Conservation (phyloP, 768 basidiomycete genomes). For the Rhodotorula graminis region DNA sequence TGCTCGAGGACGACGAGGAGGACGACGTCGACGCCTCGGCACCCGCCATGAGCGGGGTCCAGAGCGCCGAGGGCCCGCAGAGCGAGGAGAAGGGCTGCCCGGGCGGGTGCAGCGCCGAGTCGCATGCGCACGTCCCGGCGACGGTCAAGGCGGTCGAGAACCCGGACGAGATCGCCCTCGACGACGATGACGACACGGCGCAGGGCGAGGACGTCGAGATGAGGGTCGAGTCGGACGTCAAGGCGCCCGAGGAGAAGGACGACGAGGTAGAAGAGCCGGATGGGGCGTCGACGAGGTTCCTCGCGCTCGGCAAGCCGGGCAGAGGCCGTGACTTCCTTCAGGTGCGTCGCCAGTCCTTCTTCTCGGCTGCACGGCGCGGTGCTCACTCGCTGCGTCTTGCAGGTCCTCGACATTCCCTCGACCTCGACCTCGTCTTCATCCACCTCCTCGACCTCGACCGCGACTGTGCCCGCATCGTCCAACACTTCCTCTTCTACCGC, state of each 20-base stretch:
- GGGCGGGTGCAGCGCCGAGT: constrained; percentile 51
- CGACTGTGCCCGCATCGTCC: background rate
- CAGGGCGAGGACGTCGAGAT: constrained; percentile 46
- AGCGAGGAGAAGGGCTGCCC: constrained; percentile 41
- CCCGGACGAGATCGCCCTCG: constrained; percentile 45
- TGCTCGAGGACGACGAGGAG: background rate
- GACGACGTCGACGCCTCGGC: background rate
- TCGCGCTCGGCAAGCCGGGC: constrained; percentile 87
- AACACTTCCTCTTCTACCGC: too few species aligned
- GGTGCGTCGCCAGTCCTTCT: constrained; percentile 48
- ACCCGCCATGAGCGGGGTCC: background rate
- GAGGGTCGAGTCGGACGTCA: background rate
- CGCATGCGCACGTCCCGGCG: constrained; percentile 46
- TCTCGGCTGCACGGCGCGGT: background rate
- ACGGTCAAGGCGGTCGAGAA: constrained; percentile 27
- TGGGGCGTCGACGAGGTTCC: constrained; percentile 61
- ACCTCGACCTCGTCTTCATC: constrained; percentile 12
- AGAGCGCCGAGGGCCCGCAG: constrained; percentile 1
- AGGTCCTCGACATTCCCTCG: constrained; percentile 66
- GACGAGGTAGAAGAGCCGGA: constrained; percentile 7
- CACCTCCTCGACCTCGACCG: constrained; percentile 39
- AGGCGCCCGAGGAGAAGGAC: background rate
- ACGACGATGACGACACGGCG: constrained; percentile 52
- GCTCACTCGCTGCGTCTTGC: background rate
- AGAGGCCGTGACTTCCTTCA: constrained; percentile 69